Evolutionary conservation across 2,329 filamentous ascomycete genomes (phyloP).

Genomic region (Tricladium varicosporioides): DNA sequence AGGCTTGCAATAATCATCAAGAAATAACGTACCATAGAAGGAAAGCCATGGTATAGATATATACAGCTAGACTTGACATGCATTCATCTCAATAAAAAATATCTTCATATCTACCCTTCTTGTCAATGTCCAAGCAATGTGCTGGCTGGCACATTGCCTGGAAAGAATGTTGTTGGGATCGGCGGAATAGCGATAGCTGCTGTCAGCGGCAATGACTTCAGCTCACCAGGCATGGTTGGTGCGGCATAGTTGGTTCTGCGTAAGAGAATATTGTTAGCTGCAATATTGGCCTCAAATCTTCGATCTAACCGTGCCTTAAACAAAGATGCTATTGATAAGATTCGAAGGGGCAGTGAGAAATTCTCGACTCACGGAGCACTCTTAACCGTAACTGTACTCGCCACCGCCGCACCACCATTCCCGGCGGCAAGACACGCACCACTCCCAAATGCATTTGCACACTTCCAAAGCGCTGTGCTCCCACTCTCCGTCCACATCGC

Average conservation of each 20-base stretch:
- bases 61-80: background rate
- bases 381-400: slow-evolving; percentile 13
- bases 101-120: background rate
- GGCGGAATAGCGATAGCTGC: slow-evolving; percentile 25
- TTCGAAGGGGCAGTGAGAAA: background rate
- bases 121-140: slow-evolving; percentile 12
- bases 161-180: slow-evolving; percentile 28
- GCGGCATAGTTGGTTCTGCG: slow-evolving; percentile 1
- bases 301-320: too few relatives aligned
- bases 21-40: background rate
- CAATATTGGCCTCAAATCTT: too few relatives aligned
- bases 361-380: slow-evolving; percentile 13
- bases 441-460: slow-evolving; percentile 47
- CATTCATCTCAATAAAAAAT: background rate
- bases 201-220: slow-evolving; percentile 10
- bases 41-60: background rate
- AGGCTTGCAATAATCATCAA: too few relatives aligned
- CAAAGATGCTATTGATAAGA: too few relatives aligned
- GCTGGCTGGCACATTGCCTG: slow-evolving; percentile 21
- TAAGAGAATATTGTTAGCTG: too few relatives aligned
- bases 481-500: slow-evolving; percentile 51
- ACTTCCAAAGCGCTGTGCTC: slow-evolving; percentile 41
- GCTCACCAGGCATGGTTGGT: slow-evolving; percentile 3
- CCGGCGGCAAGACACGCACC: slow-evolving; percentile 39
- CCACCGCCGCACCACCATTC: slow-evolving; percentile 3